Base-by-base conservation (phyloP, 2,329 filamentous ascomycete species). In the Fusarium sp. region DNA sequence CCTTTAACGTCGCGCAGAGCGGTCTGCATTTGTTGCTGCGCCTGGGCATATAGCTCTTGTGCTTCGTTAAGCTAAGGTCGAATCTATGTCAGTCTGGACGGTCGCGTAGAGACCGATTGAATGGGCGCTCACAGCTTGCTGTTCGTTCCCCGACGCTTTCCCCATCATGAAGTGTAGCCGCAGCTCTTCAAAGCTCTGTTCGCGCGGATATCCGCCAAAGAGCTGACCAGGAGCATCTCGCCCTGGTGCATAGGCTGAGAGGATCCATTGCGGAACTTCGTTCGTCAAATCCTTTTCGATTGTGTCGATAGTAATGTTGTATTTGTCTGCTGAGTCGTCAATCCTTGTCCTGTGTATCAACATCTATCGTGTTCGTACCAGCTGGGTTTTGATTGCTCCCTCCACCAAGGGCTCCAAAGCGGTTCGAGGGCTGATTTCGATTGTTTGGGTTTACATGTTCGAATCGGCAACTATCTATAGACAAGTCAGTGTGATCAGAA, bases 121-220 rank as follows among this genome's bases (percentile, higher is more conserved):
- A 16, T 14, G 16, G 45, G 20, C 24, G 79, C 85, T 61, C 80
- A 89, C 87, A 60, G 87, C 88, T 61, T 84, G 83, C 61, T 88
- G 83, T 18, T 85, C 82, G 62, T 91, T 92, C 3, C 93, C 92
- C 13, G 87, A 78, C 14, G 89, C 87, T 44, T 86, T 84, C 5
- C 89, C 89, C 58, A 79, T 78, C 76, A 91, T 85, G 78, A 95
- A 95, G 78, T 94, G 91, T 28, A 95, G 79, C 55, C 95, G 89
- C 79, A 97, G 88, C 82, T 98, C 95, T 81, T 98, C 95, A 44
- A 93, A 92, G 78, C 94, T 97, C 80, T 95, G 92, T 81, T 98
- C 95, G 24, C 95, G 88, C 11, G 89, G 86, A 48, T 86, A 87
- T 4, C 94, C 95, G 58, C 94, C 94, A 77, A 97, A 95, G 2